phyloP scores from a whole-genome alignment of 192 early-diverging fungal genomes.

The Podila epicladia region DNA sequence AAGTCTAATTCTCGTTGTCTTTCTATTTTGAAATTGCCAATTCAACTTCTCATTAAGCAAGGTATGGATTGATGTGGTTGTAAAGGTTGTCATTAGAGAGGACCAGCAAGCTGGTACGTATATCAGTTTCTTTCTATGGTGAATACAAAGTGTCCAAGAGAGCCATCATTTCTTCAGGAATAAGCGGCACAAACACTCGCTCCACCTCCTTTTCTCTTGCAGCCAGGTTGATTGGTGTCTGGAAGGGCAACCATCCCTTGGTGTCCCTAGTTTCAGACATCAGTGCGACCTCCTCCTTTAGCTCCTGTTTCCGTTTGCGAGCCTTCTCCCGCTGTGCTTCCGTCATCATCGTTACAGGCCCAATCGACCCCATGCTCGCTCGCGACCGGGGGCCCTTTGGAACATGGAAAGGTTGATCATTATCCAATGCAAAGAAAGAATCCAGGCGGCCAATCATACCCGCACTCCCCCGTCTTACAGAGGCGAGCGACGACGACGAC shows the following conservation, averaged over 20 bases:
- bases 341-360: not conserved
- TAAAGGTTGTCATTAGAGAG: too few relatives aligned
- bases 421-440: not conserved
- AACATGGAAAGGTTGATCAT: not conserved
- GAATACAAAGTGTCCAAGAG: constrained; percentile 12
- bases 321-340: not conserved
- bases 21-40: not conserved
- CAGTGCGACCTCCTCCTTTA: not conserved
- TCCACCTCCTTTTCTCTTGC: constrained; percentile 11
- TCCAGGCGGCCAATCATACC: too few relatives aligned
- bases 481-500: not conserved
- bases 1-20: not conserved
- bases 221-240: constrained; percentile 20
- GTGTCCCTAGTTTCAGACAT: constrained; percentile 23
- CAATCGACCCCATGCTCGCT: not conserved
- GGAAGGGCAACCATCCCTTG: constrained; percentile 18
- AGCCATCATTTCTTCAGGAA: constrained; percentile 40
- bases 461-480: not conserved
- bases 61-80: too few relatives aligned
- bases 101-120: too few relatives aligned
- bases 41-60: too few relatives aligned
- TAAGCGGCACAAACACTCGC: constrained; percentile 27
- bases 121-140: too few relatives aligned
- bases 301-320: not conserved
- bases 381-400: not conserved